Conservation (phyloP, 352 stramenopile species). For the Pythium biforme region DNA sequence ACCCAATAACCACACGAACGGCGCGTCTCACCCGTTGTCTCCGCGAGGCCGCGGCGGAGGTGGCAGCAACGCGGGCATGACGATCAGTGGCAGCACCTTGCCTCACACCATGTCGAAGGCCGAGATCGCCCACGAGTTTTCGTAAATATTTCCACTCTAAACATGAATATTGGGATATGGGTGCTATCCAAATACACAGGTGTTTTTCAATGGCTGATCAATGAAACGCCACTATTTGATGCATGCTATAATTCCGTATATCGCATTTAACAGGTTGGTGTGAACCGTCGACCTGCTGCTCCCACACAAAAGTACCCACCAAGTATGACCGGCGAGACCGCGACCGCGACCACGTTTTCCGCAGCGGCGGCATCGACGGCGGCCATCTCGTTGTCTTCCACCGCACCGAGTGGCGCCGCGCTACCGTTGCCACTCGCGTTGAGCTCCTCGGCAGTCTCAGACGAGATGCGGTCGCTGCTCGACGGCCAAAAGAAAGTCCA, state of each 20-base stretch:
- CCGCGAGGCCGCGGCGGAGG: constrained; percentile 24
- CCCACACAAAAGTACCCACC: not conserved
- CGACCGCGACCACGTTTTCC: not conserved
- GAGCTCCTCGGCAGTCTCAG: constrained; percentile 34
- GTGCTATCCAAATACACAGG: not conserved
- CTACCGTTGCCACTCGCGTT: constrained; percentile 15
- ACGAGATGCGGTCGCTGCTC: constrained; percentile 72
- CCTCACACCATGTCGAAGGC: constrained; percentile 38
- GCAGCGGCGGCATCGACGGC: not conserved
- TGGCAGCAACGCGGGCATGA: constrained; percentile 12
- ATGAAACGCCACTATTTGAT: not conserved
- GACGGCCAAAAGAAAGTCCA: constrained; percentile 71
- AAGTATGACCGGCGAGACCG: not conserved
- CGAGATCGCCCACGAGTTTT: constrained; percentile 48
- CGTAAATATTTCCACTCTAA: constrained; percentile 13
- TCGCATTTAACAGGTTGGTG: not conserved
- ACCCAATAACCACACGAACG: not conserved
- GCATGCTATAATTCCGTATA: not conserved
- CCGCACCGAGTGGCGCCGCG: not conserved
- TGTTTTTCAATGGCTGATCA: not conserved
- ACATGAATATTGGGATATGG: constrained; percentile 8
- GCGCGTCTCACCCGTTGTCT: constrained; percentile 11
- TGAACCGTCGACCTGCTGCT: not conserved
- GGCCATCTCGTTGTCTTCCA: not conserved
- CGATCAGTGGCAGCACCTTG: not conserved